A percentile compares a stretch with the other conserved stretches of the same genome.
These are phyloP conservation scores for Achaetomium macrosporum DNA, from an alignment of 2,329 filamentous ascomycete species.

Conservation along the genomic window DNA sequence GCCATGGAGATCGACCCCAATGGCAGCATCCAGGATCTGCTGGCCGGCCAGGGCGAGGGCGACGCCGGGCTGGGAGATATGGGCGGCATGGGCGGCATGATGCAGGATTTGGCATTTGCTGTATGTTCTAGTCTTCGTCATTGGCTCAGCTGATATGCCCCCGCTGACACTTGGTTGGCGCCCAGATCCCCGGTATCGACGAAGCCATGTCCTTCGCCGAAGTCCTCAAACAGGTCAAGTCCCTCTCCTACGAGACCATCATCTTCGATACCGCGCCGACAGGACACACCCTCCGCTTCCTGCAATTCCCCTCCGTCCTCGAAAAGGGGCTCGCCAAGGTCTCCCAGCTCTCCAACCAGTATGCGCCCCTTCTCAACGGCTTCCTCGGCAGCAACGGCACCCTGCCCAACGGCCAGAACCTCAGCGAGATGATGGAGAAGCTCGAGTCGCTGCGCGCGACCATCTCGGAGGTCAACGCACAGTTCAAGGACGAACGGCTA, in stretches of 20 bases:
- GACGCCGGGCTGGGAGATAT: conserved; percentile 46
- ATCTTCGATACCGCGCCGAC: conserved; percentile 98
- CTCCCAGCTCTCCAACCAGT: conserved; percentile 87
- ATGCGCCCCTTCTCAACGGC: conserved; percentile 91
- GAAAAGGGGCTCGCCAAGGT: conserved; percentile 98
- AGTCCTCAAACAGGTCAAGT: conserved; percentile 98
- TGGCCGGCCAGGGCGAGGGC: conserved; percentile 71
- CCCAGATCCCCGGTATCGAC: conserved; percentile 94
- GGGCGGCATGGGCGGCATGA: conserved; percentile 82
- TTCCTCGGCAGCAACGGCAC: conserved; percentile 66
- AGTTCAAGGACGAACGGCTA: conserved; percentile 94
- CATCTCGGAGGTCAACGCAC: conserved; percentile 90
- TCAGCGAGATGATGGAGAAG: conserved; percentile 89
- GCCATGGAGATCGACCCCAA: conserved; percentile 99
- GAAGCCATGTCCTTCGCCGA: conserved; percentile 99
- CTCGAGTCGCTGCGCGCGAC: conserved; percentile 90
- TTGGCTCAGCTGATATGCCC: background rate
- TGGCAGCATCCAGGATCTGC: conserved; percentile 90
- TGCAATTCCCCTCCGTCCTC: conserved; percentile 95
- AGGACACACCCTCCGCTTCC: conserved; percentile 94
- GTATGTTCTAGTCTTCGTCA: conserved; percentile 44
- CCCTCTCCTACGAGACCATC: conserved; percentile 96
- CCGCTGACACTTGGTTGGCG: background rate
- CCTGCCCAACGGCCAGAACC: conserved; percentile 85
- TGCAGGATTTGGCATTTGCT: conserved; percentile 96